Evolutionary conservation across 2,329 filamentous ascomycete species (phyloP).

Genomic region (Xenoacremonium recifei): DNA sequence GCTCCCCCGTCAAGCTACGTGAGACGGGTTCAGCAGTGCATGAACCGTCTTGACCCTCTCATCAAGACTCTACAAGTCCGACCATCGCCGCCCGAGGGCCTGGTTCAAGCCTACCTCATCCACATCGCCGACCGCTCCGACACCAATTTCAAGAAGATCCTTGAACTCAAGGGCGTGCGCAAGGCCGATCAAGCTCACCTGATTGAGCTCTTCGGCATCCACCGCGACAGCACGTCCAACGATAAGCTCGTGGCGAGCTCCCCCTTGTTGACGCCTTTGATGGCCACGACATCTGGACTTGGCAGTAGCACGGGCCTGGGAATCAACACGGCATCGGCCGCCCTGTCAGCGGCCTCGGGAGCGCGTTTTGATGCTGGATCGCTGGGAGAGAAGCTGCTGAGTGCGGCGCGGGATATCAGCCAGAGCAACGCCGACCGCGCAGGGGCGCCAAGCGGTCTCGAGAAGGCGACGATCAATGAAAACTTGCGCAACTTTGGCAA

Average conservation of each 20-base stretch:
- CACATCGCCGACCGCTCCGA: slow-evolving; percentile 94
- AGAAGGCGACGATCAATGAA: slow-evolving; percentile 78
- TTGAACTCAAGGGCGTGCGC: slow-evolving; percentile 90
- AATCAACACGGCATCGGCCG: slow-evolving; percentile 45
- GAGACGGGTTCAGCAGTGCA: slow-evolving; percentile 81
- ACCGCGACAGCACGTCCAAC: slow-evolving; percentile 73
- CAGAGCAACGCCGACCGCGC: slow-evolving; percentile 40
- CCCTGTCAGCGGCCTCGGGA: slow-evolving; percentile 35
- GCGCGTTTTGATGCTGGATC: slow-evolving; percentile 75
- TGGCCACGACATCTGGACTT: slow-evolving; percentile 42
- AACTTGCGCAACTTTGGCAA: slow-evolving; percentile 95
- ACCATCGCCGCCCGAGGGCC: slow-evolving; percentile 83
- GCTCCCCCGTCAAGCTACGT: slow-evolving; percentile 62
- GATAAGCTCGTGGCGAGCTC: slow-evolving; percentile 69
- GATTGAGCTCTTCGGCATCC: slow-evolving; percentile 77
- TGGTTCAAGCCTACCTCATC: slow-evolving; percentile 96
- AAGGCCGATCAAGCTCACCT: slow-evolving; percentile 80
- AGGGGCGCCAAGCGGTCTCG: slow-evolving; percentile 41
- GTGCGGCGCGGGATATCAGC: slow-evolving; percentile 82
- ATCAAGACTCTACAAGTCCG: slow-evolving; percentile 97
- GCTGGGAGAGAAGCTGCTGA: slow-evolving; percentile 84
- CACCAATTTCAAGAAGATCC: slow-evolving; percentile 91
- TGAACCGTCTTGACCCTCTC: slow-evolving; percentile 84
- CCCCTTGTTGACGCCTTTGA: slow-evolving; percentile 67
- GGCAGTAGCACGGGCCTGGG: slow-evolving; percentile 32